Evolutionary conservation across 768 basidiomycete species (phyloP), one percentile per base, ranked within the genome.

Genomic region (Floccularia luteovirens): DNA sequence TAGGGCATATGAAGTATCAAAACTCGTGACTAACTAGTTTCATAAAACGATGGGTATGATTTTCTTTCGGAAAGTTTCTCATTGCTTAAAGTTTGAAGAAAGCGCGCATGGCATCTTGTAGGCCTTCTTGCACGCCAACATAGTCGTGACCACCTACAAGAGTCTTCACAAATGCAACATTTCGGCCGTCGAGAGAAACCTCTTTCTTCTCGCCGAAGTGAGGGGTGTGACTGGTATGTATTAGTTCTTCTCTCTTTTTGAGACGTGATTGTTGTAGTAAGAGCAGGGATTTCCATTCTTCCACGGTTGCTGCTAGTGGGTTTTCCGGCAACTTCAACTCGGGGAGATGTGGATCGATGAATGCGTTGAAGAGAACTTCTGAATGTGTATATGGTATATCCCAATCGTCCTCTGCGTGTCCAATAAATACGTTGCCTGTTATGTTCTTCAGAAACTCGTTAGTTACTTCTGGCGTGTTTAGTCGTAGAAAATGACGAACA

Each of bases 301-400:
- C 59, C 21, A 45, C 34, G 3, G 50, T 51, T 20, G 53, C 38
- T 5, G 51, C 31, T 6, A 61, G 32, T 13, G 55, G 47, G 14
- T 56, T 50, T 1, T 59, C 31, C 4, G 65, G 63, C 7, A 56
- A 42, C 2, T 52, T 48, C 11, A 66, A 35, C 20, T 65, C 52
- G 1, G 84, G 83, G 5, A 90, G 67, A 40, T 73, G 62, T 1
- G 76, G 76, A 16, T 79, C 77, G 22, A 90, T 56, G 47, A 90
- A 78, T 0, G 75, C 66, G 30, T 85, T 67, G 56, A 92, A 90
- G 17, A 94, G 72, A 0, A 68, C 63, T 20, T 74, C 68, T 0
- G 90, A 87, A 55, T 93, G 90, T 0, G 74, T 66, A 53, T 75
- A 61, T 0, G 86, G 82, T 37, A 93, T 90, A 17, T 89, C 83